Conservation (phyloP, 495 filamentous ascomycete genomes). For the Opeltia flavorubescens region DNA sequence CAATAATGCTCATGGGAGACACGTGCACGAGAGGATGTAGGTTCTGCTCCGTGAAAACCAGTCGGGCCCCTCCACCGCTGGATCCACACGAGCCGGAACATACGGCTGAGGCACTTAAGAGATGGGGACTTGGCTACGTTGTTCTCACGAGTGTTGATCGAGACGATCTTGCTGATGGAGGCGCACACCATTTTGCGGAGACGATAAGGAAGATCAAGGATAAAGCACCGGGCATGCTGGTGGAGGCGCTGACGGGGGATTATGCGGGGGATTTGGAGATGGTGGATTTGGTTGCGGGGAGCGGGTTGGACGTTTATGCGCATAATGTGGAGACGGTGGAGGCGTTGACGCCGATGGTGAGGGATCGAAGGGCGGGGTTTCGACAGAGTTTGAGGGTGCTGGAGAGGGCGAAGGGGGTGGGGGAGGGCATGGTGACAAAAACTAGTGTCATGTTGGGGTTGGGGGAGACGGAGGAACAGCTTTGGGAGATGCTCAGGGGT, state of each 20-base stretch:
- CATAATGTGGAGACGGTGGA: constrained; percentile 97
- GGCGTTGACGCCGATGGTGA: constrained; percentile 71
- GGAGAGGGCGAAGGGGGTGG: constrained; percentile 62
- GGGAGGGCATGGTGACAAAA: constrained; percentile 76
- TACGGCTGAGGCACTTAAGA: constrained; percentile 78
- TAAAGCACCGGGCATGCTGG: constrained; percentile 71
- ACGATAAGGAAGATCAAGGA: constrained; percentile 88
- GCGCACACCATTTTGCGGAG: constrained; percentile 82
- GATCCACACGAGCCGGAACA: constrained; percentile 96
- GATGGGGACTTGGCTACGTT: constrained; percentile 94
- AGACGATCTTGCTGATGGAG: constrained; percentile 81
- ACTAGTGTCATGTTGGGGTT: constrained; percentile 94
- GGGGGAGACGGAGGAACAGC: constrained; percentile 82
- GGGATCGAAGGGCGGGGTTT: constrained; percentile 84
- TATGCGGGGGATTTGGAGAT: constrained; percentile 70
- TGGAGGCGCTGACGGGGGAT: constrained; percentile 93
- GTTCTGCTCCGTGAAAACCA: constrained; percentile 94
- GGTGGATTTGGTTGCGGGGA: constrained; percentile 67
- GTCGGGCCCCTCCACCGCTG: constrained; percentile 58
- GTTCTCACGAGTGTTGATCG: constrained; percentile 88
- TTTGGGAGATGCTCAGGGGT: constrained; percentile 65
- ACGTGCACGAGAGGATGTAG: constrained; percentile 94
- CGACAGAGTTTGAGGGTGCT: constrained; percentile 72
- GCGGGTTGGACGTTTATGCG: constrained; percentile 89
- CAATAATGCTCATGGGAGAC: constrained; percentile 99